Evolutionary conservation across 1,284 basidiomycete species (phyloP).

Genomic region (Mycosarcoma maydis): DNA sequence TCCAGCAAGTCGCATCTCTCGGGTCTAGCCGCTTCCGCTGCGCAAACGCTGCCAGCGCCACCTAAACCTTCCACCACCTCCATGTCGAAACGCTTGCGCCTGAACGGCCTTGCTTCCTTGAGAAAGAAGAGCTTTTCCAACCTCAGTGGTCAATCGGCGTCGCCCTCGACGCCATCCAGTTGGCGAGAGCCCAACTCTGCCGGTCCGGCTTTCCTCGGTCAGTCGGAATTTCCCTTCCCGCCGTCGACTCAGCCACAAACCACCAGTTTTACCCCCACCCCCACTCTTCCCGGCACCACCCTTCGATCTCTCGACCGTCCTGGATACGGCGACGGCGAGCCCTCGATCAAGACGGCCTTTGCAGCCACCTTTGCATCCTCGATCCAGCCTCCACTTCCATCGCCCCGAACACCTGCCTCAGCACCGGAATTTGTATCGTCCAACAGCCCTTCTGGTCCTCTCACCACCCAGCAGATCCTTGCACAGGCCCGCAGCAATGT

Average conservation of each 20-base stretch:
- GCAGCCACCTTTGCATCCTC: conserved; percentile 5
- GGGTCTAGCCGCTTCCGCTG: background rate
- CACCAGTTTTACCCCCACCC: conserved; percentile 5
- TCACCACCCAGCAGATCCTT: conserved; percentile 45
- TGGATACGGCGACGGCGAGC: background rate
- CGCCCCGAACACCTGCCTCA: conserved; percentile 9
- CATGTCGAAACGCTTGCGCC: conserved; percentile 24
- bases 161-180: conserved; percentile 21
- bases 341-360: conserved; percentile 11
- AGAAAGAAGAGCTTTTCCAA: conserved; percentile 53
- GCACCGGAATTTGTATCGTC: conserved; percentile 3
- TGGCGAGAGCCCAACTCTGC: conserved; percentile 13
- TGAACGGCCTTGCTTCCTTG: conserved; percentile 30
- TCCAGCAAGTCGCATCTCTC: conserved; percentile 26
- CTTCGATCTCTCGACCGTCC: conserved; percentile 7
- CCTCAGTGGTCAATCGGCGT: conserved; percentile 16
- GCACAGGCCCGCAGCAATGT: conserved; percentile 43
- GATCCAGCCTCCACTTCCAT: background rate
- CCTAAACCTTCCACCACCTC: conserved; percentile 15
- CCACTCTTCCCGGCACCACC: conserved; percentile 10
- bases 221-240: conserved; percentile 32
- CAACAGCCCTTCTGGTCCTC: conserved; percentile 5
- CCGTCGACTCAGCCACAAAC: conserved; percentile 7
- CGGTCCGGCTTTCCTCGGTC: conserved; percentile 11
- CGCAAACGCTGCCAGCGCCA: conserved; percentile 4